Evolutionary conservation across 2,329 filamentous ascomycete genomes (phyloP), one percentile per base, ranked within the genome.

Genomic region (Colletotrichum sp.): DNA sequence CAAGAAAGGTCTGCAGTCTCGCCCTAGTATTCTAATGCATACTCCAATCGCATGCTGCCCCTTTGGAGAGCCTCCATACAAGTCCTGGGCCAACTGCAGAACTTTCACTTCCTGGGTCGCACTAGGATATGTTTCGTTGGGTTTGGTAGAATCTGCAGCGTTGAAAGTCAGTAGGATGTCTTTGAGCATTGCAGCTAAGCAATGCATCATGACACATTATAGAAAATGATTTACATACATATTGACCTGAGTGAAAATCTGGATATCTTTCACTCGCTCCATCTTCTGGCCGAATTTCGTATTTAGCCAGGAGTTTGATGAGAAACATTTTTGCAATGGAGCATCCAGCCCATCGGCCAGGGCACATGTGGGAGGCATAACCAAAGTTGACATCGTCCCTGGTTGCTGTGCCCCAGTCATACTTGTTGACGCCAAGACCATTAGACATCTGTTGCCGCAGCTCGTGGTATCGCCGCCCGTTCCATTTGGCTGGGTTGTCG

Each of bases 281-380:
- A 7, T 76, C 57, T n/a, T 76, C 73, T 6, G 64, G 73, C 12
- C 34, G 21, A 9, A 76, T 65, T 18, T 65, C 13, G 16, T 65
- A 69, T 6, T 59, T 16, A 9, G 64, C 15, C 3, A 76, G 59
- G 6, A 76, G 69, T 34, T 76, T 76, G 39, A 76, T 72, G 26
- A 76, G 73, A 13, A 76, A 73, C 73, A 76, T 76, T 34, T 76
- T 76, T 15, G 73, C 73, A 36, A 76, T 76, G n/a, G 73, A 73
- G 18, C 73, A 76, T 9, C 73, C 73, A 24, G 73, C 69, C 73
- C 73, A 76, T 7, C 69, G 69, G 21, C 73, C 73, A 36, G 73
- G 73, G n/a, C 73, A 76, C 69, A 72, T 72, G 57, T 76, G 73
- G 16, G 73, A 73, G 32, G 73, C 69, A 59, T 76, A 76, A 21